Conservation (phyloP, 208 protist genomes). For the Sergeia podlipaevii region DNA sequence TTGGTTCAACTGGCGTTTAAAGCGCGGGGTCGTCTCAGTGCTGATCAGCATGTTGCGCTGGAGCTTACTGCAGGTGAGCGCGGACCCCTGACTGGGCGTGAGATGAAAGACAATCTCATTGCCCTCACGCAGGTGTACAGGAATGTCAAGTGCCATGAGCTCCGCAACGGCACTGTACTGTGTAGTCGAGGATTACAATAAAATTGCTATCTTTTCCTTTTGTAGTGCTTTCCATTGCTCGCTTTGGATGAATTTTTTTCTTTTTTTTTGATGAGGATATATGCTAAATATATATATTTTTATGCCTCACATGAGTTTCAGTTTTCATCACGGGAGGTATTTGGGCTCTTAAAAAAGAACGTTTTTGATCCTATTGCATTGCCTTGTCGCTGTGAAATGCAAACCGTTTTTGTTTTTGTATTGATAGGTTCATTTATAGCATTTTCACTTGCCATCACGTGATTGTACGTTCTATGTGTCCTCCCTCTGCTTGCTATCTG, state of each 20-base stretch:
- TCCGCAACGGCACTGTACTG: constrained; percentile 7
- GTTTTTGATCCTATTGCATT: too few species aligned
- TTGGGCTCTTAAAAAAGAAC: too few species aligned
- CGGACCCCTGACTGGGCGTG: constrained; percentile 9
- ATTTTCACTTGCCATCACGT: not conserved
- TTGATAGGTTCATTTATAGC: not conserved
- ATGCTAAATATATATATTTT: too few species aligned
- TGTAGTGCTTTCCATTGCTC: too few species aligned
- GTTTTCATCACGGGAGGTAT: too few species aligned
- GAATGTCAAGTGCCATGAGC: constrained; percentile 9
- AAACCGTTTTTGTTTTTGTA: too few species aligned
- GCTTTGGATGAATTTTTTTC: too few species aligned
- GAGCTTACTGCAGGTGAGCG: constrained; percentile 31
- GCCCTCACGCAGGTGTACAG: constrained; percentile 12
- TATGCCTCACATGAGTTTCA: too few species aligned
- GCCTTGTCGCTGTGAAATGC: too few species aligned
- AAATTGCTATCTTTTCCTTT: too few species aligned
- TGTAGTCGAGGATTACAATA: too few species aligned
- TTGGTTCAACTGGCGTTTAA: constrained; percentile 30
- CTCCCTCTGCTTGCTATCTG: not conserved
- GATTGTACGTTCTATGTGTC: not conserved
- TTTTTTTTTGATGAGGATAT: too few species aligned
- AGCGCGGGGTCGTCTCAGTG: constrained; percentile 20
- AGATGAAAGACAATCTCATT: constrained; percentile 11
- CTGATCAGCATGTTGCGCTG: constrained; percentile 38